Base-by-base conservation (phyloP, 768 basidiomycete species). In the Lentinula sp. region DNA sequence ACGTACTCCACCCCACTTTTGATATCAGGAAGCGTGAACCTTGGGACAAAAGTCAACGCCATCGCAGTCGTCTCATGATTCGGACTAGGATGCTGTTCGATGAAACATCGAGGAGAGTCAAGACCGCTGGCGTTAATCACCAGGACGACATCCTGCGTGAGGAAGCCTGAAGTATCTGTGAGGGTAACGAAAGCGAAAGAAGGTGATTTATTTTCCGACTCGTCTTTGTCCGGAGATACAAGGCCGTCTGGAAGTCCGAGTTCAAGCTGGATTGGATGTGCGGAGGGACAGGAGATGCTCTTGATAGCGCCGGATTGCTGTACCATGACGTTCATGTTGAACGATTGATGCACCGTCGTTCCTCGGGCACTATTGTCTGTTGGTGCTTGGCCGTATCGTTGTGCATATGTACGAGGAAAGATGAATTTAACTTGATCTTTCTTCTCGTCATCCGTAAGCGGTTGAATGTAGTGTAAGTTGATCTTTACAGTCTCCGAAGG, bases 71-170 rank as follows among this genome's bases (percentile, higher is more conserved):
- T 77, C 48, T 71, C 68, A 41, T 41, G 61, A 28, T 49, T 60
- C 2, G 65, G 58, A 46, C 73, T 70, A 15, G 63, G 54, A 43
- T 71, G 68, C 1, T 73, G 64, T 62, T 86, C 83, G 1, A 78
- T 82, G 65, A 86, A 81, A 62, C 84, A 85, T 10, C 84, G 77
- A 1, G 86, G 83, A 6, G 68, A 64, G 64, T 85, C 85, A 3
- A 87, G 68, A 6, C 73, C 79, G 1, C 77, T 70, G 0, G 85
- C 81, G 18, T 74, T 68, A 20, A 86, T 72, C 0, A 76, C 71
- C 35, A 87, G 63, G 2, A 85, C 76, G 42, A 87, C 83, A 64
- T 86, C 84, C 8, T 73, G 64, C 0, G 70, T 69, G 16, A 87
- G 73, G 63, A 79, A 81, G 18, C 54, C 54, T 36, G 32, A 35